Percentiles rank a stretch among this genome's conserved stretches.
These are phyloP conservation scores for Cochlearia excelsa DNA, from an alignment of 345 rosid species.

Conservation along the genomic window DNA sequence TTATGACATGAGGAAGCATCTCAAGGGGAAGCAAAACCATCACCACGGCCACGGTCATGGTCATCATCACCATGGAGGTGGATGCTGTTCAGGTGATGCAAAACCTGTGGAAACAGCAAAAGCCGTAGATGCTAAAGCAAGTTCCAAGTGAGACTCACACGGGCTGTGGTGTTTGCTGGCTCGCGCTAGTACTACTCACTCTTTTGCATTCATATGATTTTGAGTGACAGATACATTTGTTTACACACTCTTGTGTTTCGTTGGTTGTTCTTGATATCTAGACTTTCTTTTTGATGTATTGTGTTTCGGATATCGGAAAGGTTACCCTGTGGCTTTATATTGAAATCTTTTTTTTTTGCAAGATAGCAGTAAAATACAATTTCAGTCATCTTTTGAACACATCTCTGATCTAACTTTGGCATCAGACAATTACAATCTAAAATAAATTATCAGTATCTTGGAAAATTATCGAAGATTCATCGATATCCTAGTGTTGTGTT, in stretches of 20 bases:
- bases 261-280: conserved; percentile 25
- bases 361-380: no score
- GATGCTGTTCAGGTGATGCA: conserved; percentile 69
- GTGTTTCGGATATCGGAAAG: conserved; percentile 2
- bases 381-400: no score
- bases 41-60: conserved; percentile 55
- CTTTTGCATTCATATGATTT: conserved; percentile 26
- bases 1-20: conserved; percentile 92
- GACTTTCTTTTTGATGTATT: conserved; percentile 20
- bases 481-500: not conserved
- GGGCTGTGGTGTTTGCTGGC: not conserved
- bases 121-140: conserved; percentile 52
- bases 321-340: no score
- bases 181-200: conserved; percentile 7
- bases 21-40: conserved; percentile 77
- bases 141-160: conserved; percentile 47
- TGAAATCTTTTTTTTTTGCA: no score
- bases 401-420: no score
- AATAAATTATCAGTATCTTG: not conserved
- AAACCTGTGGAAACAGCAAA: conserved; percentile 48
- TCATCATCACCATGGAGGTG: conserved; percentile 74
- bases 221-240: conserved; percentile 24
- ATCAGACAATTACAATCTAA: not conserved
- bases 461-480: not conserved
- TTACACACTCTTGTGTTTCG: conserved; percentile 8